Evolutionary conservation across 1,284 basidiomycete genomes (phyloP), one percentile per base, ranked within the genome.

Genomic region (Ganoderma sp.): DNA sequence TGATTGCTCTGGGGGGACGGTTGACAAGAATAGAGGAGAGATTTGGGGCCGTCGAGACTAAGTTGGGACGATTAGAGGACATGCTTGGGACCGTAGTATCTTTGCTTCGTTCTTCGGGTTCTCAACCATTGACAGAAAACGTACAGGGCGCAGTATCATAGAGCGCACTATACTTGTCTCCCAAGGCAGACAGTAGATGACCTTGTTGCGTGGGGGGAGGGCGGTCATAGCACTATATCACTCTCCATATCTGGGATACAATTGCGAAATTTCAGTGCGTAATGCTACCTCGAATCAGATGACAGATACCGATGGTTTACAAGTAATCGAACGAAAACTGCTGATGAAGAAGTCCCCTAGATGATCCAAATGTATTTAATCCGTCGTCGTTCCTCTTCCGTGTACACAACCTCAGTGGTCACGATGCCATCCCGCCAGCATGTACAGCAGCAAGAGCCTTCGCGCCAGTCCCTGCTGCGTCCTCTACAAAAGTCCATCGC

Each of bases 391-490:
- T 9, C 19, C 10, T 39, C 28, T 39, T 39, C 28, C 12, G 52
- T 39, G 28, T 19, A 39, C 34, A 14, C 34, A 14, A 58, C 34
- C 19, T 4, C 34, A 6, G 19, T 10, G 6, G 17, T 59, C 22
- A 39, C 22, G 39, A 41, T n/a, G 34, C 41, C 39, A 39, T 62
- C 32, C 19, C 48, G 43, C 61, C 45, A 25, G 48, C 14, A 22
- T 14, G 48, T 37, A 34, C 61, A 10, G 54, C 42, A 34, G 77
- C 78, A 17, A 81, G 69, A 1, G 78, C 78, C 66, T 71, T 76
- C 43, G 89, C 92, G 3, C 92, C 92, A 19, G 82, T 81, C 0
- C 82, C 86, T 0, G 90, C 89, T 0, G 88, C 87, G 78, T 93
- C 90, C 43, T 87, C 83, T 17, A 94, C 84, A 73, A 87, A 87